Base-by-base conservation (phyloP, 805 yeast genomes). In the Suhomyces tanzawaensis region DNA sequence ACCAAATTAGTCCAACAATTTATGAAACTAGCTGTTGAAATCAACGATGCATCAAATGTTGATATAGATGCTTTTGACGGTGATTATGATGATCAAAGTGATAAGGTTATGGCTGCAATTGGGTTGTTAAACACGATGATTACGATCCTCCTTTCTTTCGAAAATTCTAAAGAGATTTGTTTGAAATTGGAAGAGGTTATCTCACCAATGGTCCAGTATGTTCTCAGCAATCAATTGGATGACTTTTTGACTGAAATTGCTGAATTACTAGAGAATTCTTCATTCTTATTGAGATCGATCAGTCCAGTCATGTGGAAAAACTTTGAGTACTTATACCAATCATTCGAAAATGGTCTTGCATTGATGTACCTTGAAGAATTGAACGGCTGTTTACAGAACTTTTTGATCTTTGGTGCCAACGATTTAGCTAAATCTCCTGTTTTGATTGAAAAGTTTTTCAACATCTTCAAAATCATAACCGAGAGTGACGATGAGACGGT, bases 81-180 rank as follows among this genome's bases (percentile, higher is more conserved):
- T 4, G 19, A 37, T 26, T 38, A 35, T 35, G 39, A 42, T 44
- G 66, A 58, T 29, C 54, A 56, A 34, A 73, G 77, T 11, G 95
- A 85, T 42, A 89, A 88, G 59, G 79, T 82, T 30, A 77, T 81
- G 74, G 88, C 95, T 15, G 95, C 90, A 0, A 64, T 81, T 15
- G 95, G 96, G 11, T 74, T 89, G 23, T 60, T 91, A 46, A 82
- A 82, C 48, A 90, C 96, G 2, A 75, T 90, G 64, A 77, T 84
- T 22, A 87, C 96, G 0, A 82, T 91, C 37, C 63, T 91, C 28
- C 62, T 86, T 34, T 81, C 95, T 4, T 79, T 90, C 64, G 95
- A 93, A 58, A 84, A 82, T 54, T 82, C 96, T 1, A 69, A 69
- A 7, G 85, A 79, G 29, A 72, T 84, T 34, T 81, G 87, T 12